A percentile compares a stretch with the other conserved stretches of the same genome.
Evolutionary conservation across 768 basidiomycete genomes (phyloP).

Genomic region (Leccinum ochraceum): DNA sequence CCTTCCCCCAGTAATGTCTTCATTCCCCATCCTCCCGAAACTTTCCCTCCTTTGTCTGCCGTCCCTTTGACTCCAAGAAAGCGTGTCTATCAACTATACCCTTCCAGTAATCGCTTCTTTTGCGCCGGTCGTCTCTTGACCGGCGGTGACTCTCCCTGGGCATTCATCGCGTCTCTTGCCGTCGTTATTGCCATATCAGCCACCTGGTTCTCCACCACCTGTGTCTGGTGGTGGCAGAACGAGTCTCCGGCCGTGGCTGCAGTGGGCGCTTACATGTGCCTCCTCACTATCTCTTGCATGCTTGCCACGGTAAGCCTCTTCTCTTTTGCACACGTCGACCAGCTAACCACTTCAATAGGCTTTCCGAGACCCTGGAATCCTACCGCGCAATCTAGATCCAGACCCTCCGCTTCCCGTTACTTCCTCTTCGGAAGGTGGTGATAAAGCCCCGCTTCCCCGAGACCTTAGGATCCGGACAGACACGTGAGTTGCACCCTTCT

Average conservation of each 20-base stretch:
- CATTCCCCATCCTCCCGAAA: constrained; percentile 32
- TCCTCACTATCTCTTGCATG: constrained; percentile 76
- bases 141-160: constrained; percentile 84
- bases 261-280: constrained; percentile 61
- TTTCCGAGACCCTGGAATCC: constrained; percentile 81
- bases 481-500: constrained; percentile 50
- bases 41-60: constrained; percentile 35
- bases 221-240: constrained; percentile 48
- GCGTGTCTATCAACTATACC: constrained; percentile 63
- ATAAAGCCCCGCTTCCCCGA: constrained; percentile 70
- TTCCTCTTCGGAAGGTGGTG: constrained; percentile 62
- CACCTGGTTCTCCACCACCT: constrained; percentile 82
- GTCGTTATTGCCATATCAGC: constrained; percentile 70
- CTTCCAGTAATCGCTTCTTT: constrained; percentile 78
- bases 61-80: constrained; percentile 36
- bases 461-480: constrained; percentile 80
- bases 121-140: constrained; percentile 71
- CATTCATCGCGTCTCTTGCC: constrained; percentile 67
- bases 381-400: constrained; percentile 85
- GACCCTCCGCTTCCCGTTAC: constrained; percentile 74
- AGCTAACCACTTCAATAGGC: constrained; percentile 45
- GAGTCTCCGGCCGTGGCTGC: constrained; percentile 69
- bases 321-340: not conserved
- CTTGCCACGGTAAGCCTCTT: constrained; percentile 61
- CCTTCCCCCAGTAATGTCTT: constrained; percentile 32